Evolutionary conservation across 75 land plant species (phyloP).

Genomic region (Cunninghamia lanceolata): DNA sequence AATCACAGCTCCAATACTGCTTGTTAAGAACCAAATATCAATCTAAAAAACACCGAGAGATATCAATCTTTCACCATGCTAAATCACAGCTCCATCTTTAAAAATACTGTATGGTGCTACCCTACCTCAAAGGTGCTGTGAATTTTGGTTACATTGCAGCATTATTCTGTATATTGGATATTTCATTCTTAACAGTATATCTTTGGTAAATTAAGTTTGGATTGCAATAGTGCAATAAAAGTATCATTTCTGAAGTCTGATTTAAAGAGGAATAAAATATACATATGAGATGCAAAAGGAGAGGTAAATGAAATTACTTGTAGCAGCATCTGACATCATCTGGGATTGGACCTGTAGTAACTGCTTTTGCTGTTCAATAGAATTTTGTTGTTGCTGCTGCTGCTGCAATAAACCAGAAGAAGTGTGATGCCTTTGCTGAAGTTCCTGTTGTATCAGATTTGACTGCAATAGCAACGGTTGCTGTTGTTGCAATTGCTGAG

Average conservation of each 20-base stretch:
- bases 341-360: background rate
- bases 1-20: too few species aligned
- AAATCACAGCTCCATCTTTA: too few species aligned
- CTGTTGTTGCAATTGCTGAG: background rate
- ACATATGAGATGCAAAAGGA: slow-evolving; percentile 1
- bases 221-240: background rate
- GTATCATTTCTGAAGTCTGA: background rate
- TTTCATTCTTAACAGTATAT: background rate
- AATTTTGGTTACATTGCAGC: background rate
- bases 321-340: background rate
- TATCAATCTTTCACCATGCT: too few species aligned
- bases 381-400: background rate
- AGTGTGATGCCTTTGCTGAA: background rate
- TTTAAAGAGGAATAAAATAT: background rate
- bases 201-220: background rate
- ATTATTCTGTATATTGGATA: background rate
- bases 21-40: too few species aligned
- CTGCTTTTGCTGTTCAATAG: background rate
- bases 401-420: slow-evolving; percentile 1
- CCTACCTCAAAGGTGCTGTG: background rate
- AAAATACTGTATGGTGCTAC: background rate
- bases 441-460: background rate
- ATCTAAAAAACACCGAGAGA: too few species aligned
- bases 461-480: background rate
- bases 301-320: background rate